Evolutionary conservation across 73 alveolate species (phyloP), one percentile per base, ranked within the genome.

Genomic region (Stentor roeselii): DNA sequence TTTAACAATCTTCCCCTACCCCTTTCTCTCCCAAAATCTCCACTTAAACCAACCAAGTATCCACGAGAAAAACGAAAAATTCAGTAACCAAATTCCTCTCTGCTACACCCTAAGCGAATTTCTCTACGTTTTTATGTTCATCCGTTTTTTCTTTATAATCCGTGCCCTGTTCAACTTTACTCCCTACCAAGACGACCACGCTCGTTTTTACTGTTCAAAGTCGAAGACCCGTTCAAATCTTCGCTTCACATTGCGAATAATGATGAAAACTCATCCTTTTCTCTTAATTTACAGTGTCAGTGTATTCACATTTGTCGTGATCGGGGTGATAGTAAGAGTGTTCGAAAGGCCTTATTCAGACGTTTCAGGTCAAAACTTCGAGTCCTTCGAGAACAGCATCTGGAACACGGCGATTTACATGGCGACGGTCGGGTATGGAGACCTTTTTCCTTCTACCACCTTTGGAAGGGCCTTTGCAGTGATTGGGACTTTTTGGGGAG

Each of bases 391-490:
- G 60, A 74, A 92, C 37, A 34, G 90, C 2, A 39, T 87, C 15
- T 92, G 94, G 92, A 30, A 40, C 41, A 82, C 76, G 36, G 89
- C 88, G n/a, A 78, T 90, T 42, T 87, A 95, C 3, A 92, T 92
- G 85, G 85, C 95, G 3, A 92, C 97, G 0, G 93, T 92, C 3
- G 97, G 97, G 0, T 92, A 40, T 87, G 97, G 97, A 15, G 97
- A 92, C 59, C 60, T 87, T 36, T 89, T 39, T 32, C 96, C 97
- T 0, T 39, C 74, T 60, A 82, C 97, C 39, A 39, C 36, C 60
- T 59, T 90, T 41, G 97, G 97, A 27, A 90, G 93, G 78, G 3
- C 87, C 2, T 84, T 90, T 4, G 78, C 85, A 38, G 88, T 92
- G 67, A n/a, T 87, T 27, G 60, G 92, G 59, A 87, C 96, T 11